Evolutionary conservation across 2,329 filamentous ascomycete genomes (phyloP).

Genomic region (Sporothrix dimorphospora): DNA sequence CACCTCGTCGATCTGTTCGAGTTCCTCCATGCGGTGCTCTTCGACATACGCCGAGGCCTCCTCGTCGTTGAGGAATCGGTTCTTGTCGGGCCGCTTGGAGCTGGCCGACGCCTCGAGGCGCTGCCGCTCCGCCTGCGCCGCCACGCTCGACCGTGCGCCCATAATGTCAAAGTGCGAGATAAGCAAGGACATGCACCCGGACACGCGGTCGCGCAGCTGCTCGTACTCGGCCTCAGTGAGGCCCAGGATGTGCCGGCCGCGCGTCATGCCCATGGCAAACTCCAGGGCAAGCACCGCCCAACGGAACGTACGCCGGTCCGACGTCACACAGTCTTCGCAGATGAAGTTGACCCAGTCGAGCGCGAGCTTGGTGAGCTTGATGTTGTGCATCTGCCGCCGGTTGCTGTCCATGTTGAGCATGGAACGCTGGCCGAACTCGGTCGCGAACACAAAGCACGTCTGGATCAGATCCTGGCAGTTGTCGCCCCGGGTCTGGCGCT

Average conservation of each 20-base stretch:
- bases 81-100: conserved; percentile 76
- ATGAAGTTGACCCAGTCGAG: conserved; percentile 98
- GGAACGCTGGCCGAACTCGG: conserved; percentile 94
- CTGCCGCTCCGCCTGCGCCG: conserved; percentile 91
- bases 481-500: conserved; percentile 78
- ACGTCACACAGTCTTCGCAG: conserved; percentile 92
- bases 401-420: conserved; percentile 96
- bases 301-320: conserved; percentile 92
- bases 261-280: conserved; percentile 96
- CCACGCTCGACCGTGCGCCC: conserved; percentile 89
- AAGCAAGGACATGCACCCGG: conserved; percentile 93
- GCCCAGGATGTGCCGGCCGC: conserved; percentile 88
- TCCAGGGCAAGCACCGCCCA: conserved; percentile 96
- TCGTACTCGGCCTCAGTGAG: conserved; percentile 88
- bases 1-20: conserved; percentile 75
- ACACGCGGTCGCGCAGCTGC: conserved; percentile 81
- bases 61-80: conserved; percentile 74
- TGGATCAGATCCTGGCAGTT: conserved; percentile 96
- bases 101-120: conserved; percentile 80
- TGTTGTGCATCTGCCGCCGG: conserved; percentile 92
- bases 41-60: conserved; percentile 77
- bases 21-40: conserved; percentile 72
- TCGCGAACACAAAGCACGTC: conserved; percentile 98
- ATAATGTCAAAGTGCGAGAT: conserved; percentile 99
- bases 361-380: conserved; percentile 89